Evolutionary conservation across 2,329 filamentous ascomycete genomes (phyloP), one percentile per base, ranked within the genome.

Genomic region (Cercospora sp.): DNA sequence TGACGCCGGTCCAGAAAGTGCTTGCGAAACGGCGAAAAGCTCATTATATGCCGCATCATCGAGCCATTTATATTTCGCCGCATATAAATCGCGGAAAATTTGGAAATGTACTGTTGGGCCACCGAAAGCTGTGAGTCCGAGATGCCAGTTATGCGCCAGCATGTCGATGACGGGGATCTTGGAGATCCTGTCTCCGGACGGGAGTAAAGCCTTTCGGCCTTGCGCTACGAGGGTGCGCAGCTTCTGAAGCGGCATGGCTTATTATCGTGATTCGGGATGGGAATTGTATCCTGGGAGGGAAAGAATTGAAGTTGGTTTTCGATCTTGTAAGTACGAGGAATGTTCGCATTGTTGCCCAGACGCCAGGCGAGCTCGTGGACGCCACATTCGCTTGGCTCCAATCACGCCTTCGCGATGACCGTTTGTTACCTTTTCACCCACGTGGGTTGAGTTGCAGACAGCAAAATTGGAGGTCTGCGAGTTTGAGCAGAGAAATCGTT

Each of bases 41-140:
- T 92, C 90, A 76, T 91, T 88, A 77, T 89, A 92, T 66, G 88
- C 84, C 73, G 90, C 87, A 64, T 92, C 89, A 76, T 91, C 88
- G 28, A 92, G 84, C 90, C 90, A 92, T 74, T 81, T 77, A 45
- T 84, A 77, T 57, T 86, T 84, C 0, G 84, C 81, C 0, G 91
- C 88, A 73, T 90, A 92, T 53, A 85, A 83, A 42, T 84, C 80
- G 72, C 89, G 84, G 64, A 90, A 83, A 66, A 91, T 91, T 73
- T 88, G 86, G 73, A 91, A 91, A 77, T 91, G 89, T 7, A 91
- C 89, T 0, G 89, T 85, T 2, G 89, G 89, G 0, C 89, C 89
- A 79, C 73, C 73, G 66, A 75, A 75, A 7, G 73, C 65, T 26
- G 69, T 73, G 48, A 74, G 66, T 28, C 72, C 73, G 10, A 74